These are phyloP conservation scores for Neurospora sublineolata DNA, from an alignment of 495 filamentous ascomycete species.

Conservation along the genomic window DNA sequence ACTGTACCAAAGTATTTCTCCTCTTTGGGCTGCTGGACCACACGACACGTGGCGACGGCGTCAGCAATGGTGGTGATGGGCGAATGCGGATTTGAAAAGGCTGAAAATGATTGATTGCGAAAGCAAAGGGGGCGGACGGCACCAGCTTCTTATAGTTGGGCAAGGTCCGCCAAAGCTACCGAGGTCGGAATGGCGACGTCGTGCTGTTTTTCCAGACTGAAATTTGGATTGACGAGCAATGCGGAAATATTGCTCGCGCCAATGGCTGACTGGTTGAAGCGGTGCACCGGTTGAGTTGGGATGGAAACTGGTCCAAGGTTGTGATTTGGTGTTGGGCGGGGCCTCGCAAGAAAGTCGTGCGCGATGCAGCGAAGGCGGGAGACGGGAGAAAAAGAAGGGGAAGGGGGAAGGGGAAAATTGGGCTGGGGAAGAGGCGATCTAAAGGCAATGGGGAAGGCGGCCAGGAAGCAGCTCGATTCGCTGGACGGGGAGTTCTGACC, in stretches of 20 bases:
- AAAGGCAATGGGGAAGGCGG: constrained; percentile 6
- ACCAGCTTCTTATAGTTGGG: background rate
- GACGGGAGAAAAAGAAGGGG: constrained; percentile 10
- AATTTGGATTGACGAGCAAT: background rate
- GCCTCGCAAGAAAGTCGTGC: background rate
- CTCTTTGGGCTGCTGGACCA: background rate
- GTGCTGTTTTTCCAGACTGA: background rate
- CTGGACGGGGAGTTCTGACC: background rate
- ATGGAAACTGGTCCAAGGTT: background rate
- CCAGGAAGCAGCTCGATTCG: background rate
- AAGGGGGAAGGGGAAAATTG: constrained; percentile 18
- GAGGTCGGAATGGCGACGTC: background rate
- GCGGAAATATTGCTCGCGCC: background rate
- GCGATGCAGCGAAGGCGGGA: constrained; percentile 1
- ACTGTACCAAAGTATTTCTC: background rate
- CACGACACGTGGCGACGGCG: background rate
- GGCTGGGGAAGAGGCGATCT: constrained; percentile 21
- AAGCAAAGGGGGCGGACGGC: background rate
- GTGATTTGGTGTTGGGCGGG: background rate
- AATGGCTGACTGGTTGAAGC: background rate
- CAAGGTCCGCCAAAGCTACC: background rate
- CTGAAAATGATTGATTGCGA: background rate
- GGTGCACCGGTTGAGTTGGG: background rate
- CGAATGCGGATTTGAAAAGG: background rate
- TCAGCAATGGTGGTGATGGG: background rate